phyloP scores from a whole-genome alignment of 257 asterid genomes.

The Scutellaria minor region DNA sequence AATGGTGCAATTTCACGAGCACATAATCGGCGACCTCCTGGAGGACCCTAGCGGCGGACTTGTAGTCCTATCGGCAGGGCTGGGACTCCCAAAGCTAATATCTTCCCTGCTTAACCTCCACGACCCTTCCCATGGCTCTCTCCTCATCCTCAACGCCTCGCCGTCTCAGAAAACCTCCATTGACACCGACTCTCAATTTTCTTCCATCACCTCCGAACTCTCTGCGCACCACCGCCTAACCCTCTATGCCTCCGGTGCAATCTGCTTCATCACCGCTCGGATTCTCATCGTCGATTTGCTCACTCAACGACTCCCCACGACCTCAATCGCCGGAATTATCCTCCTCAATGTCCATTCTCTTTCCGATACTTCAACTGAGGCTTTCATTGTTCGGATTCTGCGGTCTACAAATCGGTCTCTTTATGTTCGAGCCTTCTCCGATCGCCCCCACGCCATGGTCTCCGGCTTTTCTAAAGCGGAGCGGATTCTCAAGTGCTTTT shows the following conservation, averaged over 20 bases:
- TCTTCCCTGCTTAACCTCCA: conserved; percentile 80
- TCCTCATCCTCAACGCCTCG: conserved; percentile 83
- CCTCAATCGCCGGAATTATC: conserved; percentile 71
- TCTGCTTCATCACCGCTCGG: conserved; percentile 76
- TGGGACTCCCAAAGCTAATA: conserved; percentile 77
- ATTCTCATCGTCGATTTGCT: conserved; percentile 92
- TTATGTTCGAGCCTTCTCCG: conserved; percentile 90
- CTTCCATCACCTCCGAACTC: conserved; percentile 85
- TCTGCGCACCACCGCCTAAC: conserved; percentile 68
- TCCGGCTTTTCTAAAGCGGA: conserved; percentile 96
- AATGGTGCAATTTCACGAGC: conserved; percentile 87
- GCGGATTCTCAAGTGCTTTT: conserved; percentile 82
- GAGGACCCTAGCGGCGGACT: conserved; percentile 86
- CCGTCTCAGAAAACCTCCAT: conserved; percentile 65
- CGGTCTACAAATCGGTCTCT: conserved; percentile 62
- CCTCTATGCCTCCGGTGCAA: conserved; percentile 77
- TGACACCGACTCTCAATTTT: conserved; percentile 38
- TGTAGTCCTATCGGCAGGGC: conserved; percentile 82
- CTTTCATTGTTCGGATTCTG: conserved; percentile 81
- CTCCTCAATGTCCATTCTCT: conserved; percentile 80
- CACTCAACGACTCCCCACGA: conserved; percentile 71
- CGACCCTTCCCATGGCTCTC: conserved; percentile 75
- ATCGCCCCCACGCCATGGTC: conserved; percentile 81
- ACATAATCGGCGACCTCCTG: conserved; percentile 77
- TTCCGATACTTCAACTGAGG: conserved; percentile 93